Evolutionary conservation across 345 rosid species (phyloP).

Genomic region (Eucalyptus brandiana): DNA sequence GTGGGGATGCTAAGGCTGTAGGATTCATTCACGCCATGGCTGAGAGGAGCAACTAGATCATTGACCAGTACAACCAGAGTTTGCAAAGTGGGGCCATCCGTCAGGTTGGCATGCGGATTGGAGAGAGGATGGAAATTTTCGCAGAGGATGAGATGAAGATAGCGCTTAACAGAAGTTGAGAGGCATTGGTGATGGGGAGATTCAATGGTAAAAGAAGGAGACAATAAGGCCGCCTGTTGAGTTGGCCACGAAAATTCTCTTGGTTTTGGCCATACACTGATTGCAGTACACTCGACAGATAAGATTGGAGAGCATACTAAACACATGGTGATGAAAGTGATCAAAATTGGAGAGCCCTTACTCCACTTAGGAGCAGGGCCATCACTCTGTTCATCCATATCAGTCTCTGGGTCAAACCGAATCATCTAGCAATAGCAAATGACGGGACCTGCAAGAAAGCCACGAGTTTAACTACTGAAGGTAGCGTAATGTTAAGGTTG

Average conservation of each 20-base stretch:
- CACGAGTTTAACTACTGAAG: background rate
- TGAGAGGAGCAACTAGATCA: conserved; percentile 38
- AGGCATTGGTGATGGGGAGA: conserved; percentile 40
- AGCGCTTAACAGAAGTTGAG: conserved; percentile 38
- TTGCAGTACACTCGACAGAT: background rate
- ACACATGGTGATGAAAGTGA: background rate
- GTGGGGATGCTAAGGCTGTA: conserved; percentile 47
- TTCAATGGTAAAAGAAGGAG: conserved; percentile 35
- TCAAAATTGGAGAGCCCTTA: background rate
- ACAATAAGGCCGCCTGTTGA: conserved; percentile 28
- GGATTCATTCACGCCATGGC: conserved; percentile 63
- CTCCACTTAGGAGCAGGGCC: background rate
- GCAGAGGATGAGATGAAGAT: conserved; percentile 15
- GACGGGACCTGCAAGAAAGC: background rate
- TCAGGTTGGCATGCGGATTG: conserved; percentile 15
- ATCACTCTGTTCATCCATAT: background rate
- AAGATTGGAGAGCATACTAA: background rate
- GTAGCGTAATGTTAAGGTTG: background rate
- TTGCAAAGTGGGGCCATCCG: conserved; percentile 13
- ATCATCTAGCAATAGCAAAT: background rate
- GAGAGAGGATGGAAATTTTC: conserved; percentile 44
- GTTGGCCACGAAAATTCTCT: conserved; percentile 47
- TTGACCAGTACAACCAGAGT: conserved; percentile 29
- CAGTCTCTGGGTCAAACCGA: background rate
- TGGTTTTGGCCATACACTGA: conserved; percentile 78